Base-by-base conservation (phyloP, 129 eudicot genomes). In the Flaveria robusta region DNA sequence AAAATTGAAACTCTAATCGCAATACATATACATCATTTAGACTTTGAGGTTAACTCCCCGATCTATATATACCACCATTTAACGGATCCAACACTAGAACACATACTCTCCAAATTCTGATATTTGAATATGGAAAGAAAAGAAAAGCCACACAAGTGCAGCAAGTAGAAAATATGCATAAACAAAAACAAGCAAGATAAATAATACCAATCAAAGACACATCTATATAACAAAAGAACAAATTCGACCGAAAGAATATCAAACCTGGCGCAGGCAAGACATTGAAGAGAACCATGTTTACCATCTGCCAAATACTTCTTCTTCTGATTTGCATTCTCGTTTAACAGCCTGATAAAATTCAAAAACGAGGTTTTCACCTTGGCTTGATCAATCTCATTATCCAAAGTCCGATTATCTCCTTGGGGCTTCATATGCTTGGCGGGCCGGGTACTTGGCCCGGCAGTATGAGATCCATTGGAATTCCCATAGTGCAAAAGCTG, bases 401-500 rank as follows among this genome's bases (percentile, higher is more conserved):
- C 81, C 78, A 70, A 77, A 64, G 45, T 31, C 37, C 37, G 37
- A 31, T 0, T 31, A 31, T 31, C 37, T 31, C 37, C 37, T 31
- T 31, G 37, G 37, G 68, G 22, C 77, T 89, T 86, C 86, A 84
- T 80, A 67, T 49, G 50, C 81, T 91, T 93, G 9, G 75, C 43
- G 13, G 71, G 75, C 22, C 55, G 46, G 65, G 70, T 74, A 71
- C 98, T 88, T 0, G 89, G 46, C 23, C 93, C 92, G 0, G 88
- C 80, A 29, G 41, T 16, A 27, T 70, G 42, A 45, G 67, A 24
- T 39, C 88, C 84, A 43, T 56, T 58, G 2, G 81, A 18, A 72
- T 65, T 89, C 9, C 97, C 96, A 74, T 89, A 89, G 84, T 91
- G 96, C 87, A 94, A 76, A 63, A 89, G 89, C 72, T 89, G 93